Base-by-base conservation (phyloP, 1,284 basidiomycete genomes). In the Fistulinella cinereoalba region DNA sequence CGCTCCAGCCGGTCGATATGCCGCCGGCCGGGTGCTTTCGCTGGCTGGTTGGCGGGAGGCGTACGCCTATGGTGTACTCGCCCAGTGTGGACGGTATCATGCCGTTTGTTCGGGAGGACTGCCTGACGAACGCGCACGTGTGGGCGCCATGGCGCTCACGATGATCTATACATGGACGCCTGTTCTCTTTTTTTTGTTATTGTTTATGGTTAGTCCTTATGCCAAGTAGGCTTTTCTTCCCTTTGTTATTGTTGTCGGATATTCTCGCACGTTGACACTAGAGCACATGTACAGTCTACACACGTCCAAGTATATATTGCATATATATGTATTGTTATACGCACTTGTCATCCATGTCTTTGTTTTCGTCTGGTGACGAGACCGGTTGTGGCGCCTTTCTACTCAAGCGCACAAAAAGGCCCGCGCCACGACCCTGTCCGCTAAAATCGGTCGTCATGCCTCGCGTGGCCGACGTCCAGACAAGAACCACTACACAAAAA, bases 1-100 rank as follows among this genome's bases (percentile, higher is more conserved):
- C 62, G 37, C 29, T 61, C 1, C 50, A 59, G 7, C 59, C 59
- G 12, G 44, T 65, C 18, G 57, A 65, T 4, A 38, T 56, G 0
- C 37, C 24, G 13, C 47, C 58, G 2, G 16, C 34, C 1, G 59
- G 59, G 12, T 65, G 59, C 28, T 61, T 61, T 44, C 12, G 37
- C 0, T 57, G 60, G 58, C 24, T 61, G 5, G 32, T 24, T 1
- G 49, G 49, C 16, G 25, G 43, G 13, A 44, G 29, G 36, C 60
- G 49, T 10, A 11, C 44, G 1, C 24, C 38, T 37, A 61, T 46
- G 18, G 1, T 51, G 28, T 22, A 31, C 25, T 31, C 52, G 1
- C 44, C 31, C n/a, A 34, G 12, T 25, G 15, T 15, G 10, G 24
- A 21, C 12, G 33, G 31, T 32, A 9, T 21, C 8, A 28, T 32